These are phyloP conservation scores for Vanderwaltozyma tropicalis DNA, from an alignment of 805 yeast genomes.

Conservation along the genomic window DNA sequence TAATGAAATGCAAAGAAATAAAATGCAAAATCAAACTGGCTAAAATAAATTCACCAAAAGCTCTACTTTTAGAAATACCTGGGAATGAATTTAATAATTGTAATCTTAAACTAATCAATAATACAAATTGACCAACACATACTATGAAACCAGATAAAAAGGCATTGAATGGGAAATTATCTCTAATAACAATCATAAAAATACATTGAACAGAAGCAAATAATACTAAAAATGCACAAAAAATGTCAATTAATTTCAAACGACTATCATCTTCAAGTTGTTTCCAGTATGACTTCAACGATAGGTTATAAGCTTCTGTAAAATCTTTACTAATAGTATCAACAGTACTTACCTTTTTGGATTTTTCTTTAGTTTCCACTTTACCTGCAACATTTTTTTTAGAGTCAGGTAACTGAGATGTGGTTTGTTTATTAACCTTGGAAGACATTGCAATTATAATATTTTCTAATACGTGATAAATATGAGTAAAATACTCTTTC, in stretches of 20 bases:
- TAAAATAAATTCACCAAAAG: constrained; percentile 80
- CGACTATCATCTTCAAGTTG: constrained; percentile 31
- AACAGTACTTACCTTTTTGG: constrained; percentile 1
- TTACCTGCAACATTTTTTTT: neutral
- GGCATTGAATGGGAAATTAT: constrained; percentile 90
- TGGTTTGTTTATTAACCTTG: no score
- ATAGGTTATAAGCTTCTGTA: constrained; percentile 18
- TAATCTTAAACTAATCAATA: constrained; percentile 71
- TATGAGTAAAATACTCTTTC: no score
- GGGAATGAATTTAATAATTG: constrained; percentile 45
- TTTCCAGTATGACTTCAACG: constrained; percentile 16
- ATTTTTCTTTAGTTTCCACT: neutral
- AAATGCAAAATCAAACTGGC: constrained; percentile 87
- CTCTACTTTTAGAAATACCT: constrained; percentile 42
- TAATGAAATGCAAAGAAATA: constrained; percentile 81
- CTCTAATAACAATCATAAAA: constrained; percentile 66
- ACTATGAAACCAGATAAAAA: constrained; percentile 86
- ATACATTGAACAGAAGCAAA: constrained; percentile 71
- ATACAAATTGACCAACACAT: constrained; percentile 92
- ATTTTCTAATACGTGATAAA: no score
- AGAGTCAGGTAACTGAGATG: no score
- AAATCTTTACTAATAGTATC: constrained; percentile 14
- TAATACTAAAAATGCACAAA: constrained; percentile 60
- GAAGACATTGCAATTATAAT: no score
- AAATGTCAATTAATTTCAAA: constrained; percentile 63